Conservation (phyloP, 306 rosid species). For the Leucaena leucocephala region DNA sequence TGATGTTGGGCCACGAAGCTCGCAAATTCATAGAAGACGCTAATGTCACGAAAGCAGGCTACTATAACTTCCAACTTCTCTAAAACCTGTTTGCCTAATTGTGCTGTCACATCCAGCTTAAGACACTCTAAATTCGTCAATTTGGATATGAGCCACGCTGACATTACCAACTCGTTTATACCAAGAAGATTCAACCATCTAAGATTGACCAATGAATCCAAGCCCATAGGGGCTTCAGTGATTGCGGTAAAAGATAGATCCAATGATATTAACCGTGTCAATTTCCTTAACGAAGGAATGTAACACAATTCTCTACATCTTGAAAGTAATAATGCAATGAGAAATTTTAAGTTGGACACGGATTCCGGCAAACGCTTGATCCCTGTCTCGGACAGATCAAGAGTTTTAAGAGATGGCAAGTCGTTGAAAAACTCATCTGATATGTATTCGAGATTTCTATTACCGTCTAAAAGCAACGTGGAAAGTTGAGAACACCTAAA, state of each 20-base stretch:
- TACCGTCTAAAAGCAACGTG: conserved; percentile 3
- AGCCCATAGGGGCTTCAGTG: background rate
- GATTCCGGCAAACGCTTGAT: conserved; percentile 31
- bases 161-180: too few species aligned
- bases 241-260: conserved; percentile 21
- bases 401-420: background rate
- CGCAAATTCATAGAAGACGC: background rate
- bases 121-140: background rate
- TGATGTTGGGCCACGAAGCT: background rate
- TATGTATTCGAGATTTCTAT: background rate
- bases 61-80: background rate
- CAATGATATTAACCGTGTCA: conserved; percentile 10
- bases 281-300: conserved; percentile 24
- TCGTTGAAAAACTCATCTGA: conserved; percentile 20
- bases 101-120: background rate
- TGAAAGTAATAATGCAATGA: conserved; percentile 11
- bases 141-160: background rate
- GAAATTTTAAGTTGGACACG: conserved; percentile 24
- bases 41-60: background rate
- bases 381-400: conserved; percentile 16
- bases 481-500: conserved; percentile 35
- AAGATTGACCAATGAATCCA: background rate
- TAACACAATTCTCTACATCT: background rate
- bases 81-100: background rate
- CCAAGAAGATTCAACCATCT: background rate